Conservation (phyloP, 2,329 filamentous ascomycete species). For the Lojkania enalia region DNA sequence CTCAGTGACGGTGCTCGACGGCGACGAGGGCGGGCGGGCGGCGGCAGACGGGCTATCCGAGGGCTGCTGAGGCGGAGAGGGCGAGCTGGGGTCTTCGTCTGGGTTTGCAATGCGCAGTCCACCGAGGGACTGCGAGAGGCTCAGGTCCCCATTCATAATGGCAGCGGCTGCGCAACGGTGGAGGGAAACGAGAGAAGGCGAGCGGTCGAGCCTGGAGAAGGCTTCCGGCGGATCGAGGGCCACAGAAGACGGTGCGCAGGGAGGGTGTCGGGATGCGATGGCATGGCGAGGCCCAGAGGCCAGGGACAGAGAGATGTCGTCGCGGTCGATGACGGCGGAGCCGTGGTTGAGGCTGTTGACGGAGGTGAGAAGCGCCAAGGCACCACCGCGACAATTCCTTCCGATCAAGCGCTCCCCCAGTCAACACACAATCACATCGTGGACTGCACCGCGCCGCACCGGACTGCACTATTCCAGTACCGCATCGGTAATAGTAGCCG, state of each 20-base stretch:
- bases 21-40: slow-evolving; percentile 27
- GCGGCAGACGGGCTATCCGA: slow-evolving; percentile 4
- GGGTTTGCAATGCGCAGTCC: slow-evolving; percentile 97
- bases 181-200: slow-evolving; percentile 26
- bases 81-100: slow-evolving; percentile 64
- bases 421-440: slow-evolving; percentile 3
- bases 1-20: slow-evolving; percentile 46
- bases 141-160: slow-evolving; percentile 87
- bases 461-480: slow-evolving; percentile 9
- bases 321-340: slow-evolving; percentile 22
- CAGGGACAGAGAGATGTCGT: slow-evolving; percentile 24
- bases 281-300: slow-evolving; percentile 38
- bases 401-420: slow-evolving; percentile 2
- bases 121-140: slow-evolving; percentile 87
- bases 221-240: slow-evolving; percentile 23
- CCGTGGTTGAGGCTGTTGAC: slow-evolving; percentile 26
- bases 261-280: slow-evolving; percentile 19
- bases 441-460: slow-evolving; percentile 2
- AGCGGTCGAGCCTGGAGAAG: slow-evolving; percentile 23
- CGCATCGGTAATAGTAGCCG: slow-evolving; percentile 1
- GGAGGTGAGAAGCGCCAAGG: slow-evolving; percentile 9
- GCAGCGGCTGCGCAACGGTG: slow-evolving; percentile 27
- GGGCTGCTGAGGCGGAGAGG: slow-evolving; percentile 30
- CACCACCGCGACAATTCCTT: background rate
- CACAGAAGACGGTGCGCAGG: slow-evolving; percentile 20